These are phyloP conservation scores for Hyphopichia fennica DNA, from an alignment of 1,139 yeast species.

Conservation along the genomic window DNA sequence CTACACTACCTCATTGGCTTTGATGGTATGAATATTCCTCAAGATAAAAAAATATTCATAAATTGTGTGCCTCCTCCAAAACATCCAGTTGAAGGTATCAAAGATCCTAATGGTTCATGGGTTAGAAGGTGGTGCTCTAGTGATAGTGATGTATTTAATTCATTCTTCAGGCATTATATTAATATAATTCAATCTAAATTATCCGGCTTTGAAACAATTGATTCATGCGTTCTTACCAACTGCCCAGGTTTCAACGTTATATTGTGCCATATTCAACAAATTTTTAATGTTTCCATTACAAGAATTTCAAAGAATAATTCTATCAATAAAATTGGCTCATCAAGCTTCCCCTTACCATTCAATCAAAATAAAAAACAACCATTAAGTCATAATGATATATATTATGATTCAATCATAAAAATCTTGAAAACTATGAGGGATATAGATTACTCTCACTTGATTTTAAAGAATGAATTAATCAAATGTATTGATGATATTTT, in stretches of 20 bases:
- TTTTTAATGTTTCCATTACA: constrained; percentile 34
- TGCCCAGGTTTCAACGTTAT: constrained; percentile 40
- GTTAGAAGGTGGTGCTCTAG: constrained; percentile 50
- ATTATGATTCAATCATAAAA: constrained; percentile 39
- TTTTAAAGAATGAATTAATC: constrained; percentile 1
- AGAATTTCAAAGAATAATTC: constrained; percentile 27
- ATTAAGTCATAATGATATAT: constrained; percentile 29
- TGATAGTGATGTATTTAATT: constrained; percentile 68
- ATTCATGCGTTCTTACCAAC: constrained; percentile 9
- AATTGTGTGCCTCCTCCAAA: constrained; percentile 50
- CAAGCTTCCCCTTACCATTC: constrained; percentile 9
- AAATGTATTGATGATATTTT: constrained; percentile 33
- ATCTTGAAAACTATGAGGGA: constrained; percentile 49
- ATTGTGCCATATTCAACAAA: constrained; percentile 38
- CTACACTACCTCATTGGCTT: constrained; percentile 40
- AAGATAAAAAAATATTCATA: constrained; percentile 25
- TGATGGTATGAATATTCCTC: constrained; percentile 27
- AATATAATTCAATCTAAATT: constrained; percentile 15
- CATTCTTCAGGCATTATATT: constrained; percentile 71
- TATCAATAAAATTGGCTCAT: constrained; percentile 13
- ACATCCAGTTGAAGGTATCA: constrained; percentile 55
- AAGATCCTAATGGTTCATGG: constrained; percentile 70
- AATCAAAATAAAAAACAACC: constrained; percentile 12
- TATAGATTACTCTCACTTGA: constrained; percentile 25
- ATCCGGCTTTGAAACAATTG: constrained; percentile 4